Base-by-base conservation (phyloP, 1,139 yeast species). In the Tardiomyces blankii region DNA sequence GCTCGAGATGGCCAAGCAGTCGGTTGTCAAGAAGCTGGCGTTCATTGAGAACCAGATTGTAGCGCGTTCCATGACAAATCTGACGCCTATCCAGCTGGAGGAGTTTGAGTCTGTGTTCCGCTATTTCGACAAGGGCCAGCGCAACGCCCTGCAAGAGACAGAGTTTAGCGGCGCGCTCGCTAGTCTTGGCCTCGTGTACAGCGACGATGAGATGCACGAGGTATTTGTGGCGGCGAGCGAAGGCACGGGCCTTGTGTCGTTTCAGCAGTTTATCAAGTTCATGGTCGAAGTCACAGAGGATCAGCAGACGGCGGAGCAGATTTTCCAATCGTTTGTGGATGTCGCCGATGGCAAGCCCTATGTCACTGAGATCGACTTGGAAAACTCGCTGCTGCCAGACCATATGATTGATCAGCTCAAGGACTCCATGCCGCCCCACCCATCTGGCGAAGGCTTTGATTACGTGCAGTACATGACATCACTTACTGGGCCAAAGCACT, bases 51-150 rank as follows among this genome's bases (percentile, higher is more conserved):
- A 66, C 49, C 72, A 67, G 52, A 60, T 67, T 47, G 64, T 65
- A 16, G 71, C 70, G 4, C 61, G 69, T 16, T 56, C 58, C 50
- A 62, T 64, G 64, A 64, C 67, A 42, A 65, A 66, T 46, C 51
- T 68, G 40, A 65, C 71, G n/a, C 69, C 70, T 1, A 59, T 64
- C 18, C 70, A 68, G 46, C 55, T 68, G 32, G 72, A 67, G 46
- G 72, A 68, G 52, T 68, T 68, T 50, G 72, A 67, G 49, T 60
- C 68, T 5, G 68, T 64, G n/a, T 68, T 68, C 48, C 52, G 70
- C 39, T 68, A 60, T 49, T 68, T 68, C 49, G 72, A 68, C 52
- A 64, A 62, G 53, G 54, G 60, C 16, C 63, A 64, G 32, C 54
- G 59, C 42, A 66, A 67, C 48, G 48, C 58, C 14, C 56, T 68